Conservation (phyloP, 495 filamentous ascomycete genomes). For the Parathielavia appendiculata region DNA sequence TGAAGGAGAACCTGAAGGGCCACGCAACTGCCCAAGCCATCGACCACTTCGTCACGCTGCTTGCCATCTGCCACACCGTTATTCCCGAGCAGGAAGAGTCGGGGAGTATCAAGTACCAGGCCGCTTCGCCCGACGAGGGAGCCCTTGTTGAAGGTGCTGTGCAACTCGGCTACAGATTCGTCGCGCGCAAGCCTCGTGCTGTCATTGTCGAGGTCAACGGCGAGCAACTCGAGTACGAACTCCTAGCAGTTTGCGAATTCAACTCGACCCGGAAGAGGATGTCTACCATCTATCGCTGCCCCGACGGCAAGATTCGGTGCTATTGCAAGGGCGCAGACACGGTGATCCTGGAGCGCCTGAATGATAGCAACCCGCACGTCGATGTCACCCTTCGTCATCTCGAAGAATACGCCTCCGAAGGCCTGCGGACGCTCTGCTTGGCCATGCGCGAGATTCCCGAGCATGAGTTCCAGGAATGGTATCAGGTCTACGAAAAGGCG, state of each 20-base stretch:
- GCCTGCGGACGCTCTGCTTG: constrained; percentile 89
- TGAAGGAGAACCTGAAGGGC: constrained; percentile 64
- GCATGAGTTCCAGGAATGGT: constrained; percentile 86
- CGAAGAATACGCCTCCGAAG: constrained; percentile 96
- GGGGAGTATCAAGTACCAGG: constrained; percentile 90
- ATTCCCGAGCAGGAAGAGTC: constrained; percentile 83
- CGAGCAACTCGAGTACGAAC: constrained; percentile 73
- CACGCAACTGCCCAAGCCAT: constrained; percentile 67
- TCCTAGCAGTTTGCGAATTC: constrained; percentile 96
- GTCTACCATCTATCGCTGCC: constrained; percentile 94
- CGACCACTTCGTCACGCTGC: constrained; percentile 81
- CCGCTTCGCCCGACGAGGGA: constrained; percentile 95
- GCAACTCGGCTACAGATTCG: constrained; percentile 78
- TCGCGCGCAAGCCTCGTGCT: constrained; percentile 78
- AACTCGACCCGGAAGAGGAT: constrained; percentile 97
- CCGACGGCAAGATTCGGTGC: constrained; percentile 87
- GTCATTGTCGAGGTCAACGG: constrained; percentile 75
- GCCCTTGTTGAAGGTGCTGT: constrained; percentile 92
- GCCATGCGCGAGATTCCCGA: constrained; percentile 93
- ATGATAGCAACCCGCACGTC: constrained; percentile 72
- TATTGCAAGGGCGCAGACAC: constrained; percentile 98
- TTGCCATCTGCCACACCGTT: constrained; percentile 93
- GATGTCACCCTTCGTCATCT: constrained; percentile 87
- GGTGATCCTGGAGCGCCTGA: constrained; percentile 86
- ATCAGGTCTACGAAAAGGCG: constrained; percentile 79